These are phyloP conservation scores for Discostella stelligera DNA, from an alignment of 352 stramenopile species.

Conservation along the genomic window DNA sequence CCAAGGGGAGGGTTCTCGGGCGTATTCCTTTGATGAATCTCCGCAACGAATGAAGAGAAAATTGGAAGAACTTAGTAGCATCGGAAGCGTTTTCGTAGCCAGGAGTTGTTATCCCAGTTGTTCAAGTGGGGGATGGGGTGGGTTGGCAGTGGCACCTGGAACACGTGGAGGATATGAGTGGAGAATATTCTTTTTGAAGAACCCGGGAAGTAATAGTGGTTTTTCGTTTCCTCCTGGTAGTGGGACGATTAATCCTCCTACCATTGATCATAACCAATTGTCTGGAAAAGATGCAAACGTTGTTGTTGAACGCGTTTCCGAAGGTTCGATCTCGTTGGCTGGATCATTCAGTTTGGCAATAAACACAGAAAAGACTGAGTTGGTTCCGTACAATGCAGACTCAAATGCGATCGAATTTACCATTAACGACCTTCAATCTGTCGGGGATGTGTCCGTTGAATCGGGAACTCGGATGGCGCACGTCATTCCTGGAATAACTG, in stretches of 20 bases:
- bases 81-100: constrained; percentile 88
- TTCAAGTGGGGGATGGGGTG: constrained; percentile 89
- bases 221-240: constrained; percentile 84
- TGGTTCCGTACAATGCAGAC: constrained; percentile 76
- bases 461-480: constrained; percentile 58
- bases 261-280: constrained; percentile 52
- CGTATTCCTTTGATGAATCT: constrained; percentile 88
- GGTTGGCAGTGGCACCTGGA: constrained; percentile 79
- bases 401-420: constrained; percentile 64
- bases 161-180: constrained; percentile 85
- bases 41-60: constrained; percentile 87
- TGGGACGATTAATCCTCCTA: constrained; percentile 75
- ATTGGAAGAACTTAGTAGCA: constrained; percentile 93
- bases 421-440: constrained; percentile 74
- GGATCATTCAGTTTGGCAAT: constrained; percentile 76
- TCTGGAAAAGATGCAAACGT: constrained; percentile 51
- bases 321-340: constrained; percentile 71
- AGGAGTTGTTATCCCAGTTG: constrained; percentile 87
- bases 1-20: constrained; percentile 80
- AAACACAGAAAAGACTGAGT: constrained; percentile 57
- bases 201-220: constrained; percentile 78
- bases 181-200: constrained; percentile 82
- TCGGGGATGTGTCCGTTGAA: constrained; percentile 77
- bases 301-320: constrained; percentile 25
- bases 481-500: constrained; percentile 66